phyloP scores from a whole-genome alignment of 1,284 basidiomycete species.

The Termitomyces sp. region DNA sequence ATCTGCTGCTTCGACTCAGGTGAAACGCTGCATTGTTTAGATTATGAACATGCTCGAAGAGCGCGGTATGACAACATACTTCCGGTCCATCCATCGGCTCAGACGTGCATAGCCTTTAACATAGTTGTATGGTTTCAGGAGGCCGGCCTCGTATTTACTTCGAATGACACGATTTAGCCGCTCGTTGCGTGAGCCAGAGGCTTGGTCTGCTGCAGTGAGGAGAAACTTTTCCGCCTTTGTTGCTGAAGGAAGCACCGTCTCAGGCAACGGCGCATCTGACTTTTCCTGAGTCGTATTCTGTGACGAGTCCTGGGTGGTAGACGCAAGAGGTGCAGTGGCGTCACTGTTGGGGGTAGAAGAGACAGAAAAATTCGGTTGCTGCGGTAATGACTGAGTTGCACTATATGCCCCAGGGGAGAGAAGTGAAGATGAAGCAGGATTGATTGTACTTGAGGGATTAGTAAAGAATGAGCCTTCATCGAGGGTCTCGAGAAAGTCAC shows the following conservation, averaged over 20 bases:
- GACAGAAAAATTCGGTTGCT: slow-evolving; percentile 10
- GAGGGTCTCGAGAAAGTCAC: slow-evolving; percentile 77
- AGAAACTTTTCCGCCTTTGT: slow-evolving; percentile 86
- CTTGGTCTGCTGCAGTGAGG: slow-evolving; percentile 93
- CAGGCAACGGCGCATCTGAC: slow-evolving; percentile 16
- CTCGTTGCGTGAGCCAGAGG: slow-evolving; percentile 86
- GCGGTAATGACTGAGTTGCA: slow-evolving; percentile 10
- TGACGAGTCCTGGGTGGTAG: slow-evolving; percentile 10
- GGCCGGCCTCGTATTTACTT: slow-evolving; percentile 94
- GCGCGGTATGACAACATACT: slow-evolving; percentile 41
- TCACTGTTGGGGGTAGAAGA: slow-evolving; percentile 8
- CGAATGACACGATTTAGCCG: slow-evolving; percentile 89
- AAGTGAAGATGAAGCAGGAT: slow-evolving; percentile 41
- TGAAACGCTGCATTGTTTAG: slow-evolving; percentile 56
- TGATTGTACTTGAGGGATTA: slow-evolving; percentile 44
- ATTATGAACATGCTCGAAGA: not conserved
- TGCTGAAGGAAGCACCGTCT: slow-evolving; percentile 53
- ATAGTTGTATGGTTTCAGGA: slow-evolving; percentile 95
- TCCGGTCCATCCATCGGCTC: slow-evolving; percentile 92
- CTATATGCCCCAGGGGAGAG: slow-evolving; percentile 14
- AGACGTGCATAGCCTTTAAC: slow-evolving; percentile 89
- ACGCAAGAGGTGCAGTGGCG: not conserved
- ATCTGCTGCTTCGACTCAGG: slow-evolving; percentile 88
- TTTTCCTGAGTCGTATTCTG: slow-evolving; percentile 16
- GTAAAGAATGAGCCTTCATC: slow-evolving; percentile 71